phyloP scores from a whole-genome alignment of 2,329 filamentous ascomycete species.

The Fusarium scirpi region DNA sequence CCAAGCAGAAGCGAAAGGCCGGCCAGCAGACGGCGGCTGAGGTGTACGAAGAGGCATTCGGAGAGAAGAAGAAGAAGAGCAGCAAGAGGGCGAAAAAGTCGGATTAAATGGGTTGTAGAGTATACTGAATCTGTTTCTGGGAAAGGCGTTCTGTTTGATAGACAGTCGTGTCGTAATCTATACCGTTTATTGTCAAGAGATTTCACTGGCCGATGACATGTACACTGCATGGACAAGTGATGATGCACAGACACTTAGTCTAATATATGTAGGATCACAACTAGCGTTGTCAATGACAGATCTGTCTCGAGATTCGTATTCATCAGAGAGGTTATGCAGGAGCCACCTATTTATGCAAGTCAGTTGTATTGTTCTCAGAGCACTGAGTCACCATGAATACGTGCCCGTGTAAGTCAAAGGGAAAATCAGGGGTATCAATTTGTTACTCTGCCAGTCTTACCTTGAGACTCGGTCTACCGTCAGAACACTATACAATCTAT shows the following conservation, averaged over 20 bases:
- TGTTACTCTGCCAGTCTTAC: neutral
- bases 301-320: neutral
- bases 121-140: slow-evolving; percentile 40
- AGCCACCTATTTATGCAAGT: neutral
- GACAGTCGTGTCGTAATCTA: slow-evolving; percentile 36
- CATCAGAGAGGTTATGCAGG: no score
- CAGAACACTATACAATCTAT: neutral
- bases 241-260: neutral
- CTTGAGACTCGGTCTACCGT: neutral
- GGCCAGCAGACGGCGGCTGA: slow-evolving; percentile 65
- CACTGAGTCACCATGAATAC: neutral
- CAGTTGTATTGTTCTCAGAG: neutral
- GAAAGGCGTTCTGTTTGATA: slow-evolving; percentile 45
- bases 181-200: slow-evolving; percentile 13
- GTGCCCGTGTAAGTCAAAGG: neutral
- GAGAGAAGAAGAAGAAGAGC: slow-evolving; percentile 67
- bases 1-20: slow-evolving; percentile 81
- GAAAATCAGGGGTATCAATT: neutral
- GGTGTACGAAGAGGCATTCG: slow-evolving; percentile 71
- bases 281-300: neutral
- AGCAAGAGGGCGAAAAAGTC: slow-evolving; percentile 57
- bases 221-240: neutral
- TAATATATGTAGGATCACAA: neutral
- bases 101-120: slow-evolving; percentile 37
- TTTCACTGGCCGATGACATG: neutral